phyloP scores from a whole-genome alignment of 2,329 filamentous ascomycete genomes.

The Albifimbria verrucaria region DNA sequence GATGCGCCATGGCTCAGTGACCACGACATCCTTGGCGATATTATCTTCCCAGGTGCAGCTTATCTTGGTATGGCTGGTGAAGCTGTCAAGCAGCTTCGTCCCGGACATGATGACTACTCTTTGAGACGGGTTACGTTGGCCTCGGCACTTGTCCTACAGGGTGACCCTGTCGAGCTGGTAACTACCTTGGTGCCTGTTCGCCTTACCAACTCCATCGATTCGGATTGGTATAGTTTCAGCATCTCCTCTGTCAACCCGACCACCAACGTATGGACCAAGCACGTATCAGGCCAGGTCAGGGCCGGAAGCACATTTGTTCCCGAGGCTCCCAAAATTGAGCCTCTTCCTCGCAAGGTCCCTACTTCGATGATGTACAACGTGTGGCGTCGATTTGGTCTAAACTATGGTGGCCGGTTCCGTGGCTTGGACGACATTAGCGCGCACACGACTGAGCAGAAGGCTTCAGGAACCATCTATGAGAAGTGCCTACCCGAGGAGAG shows the following conservation, averaged over 20 bases:
- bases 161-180: background rate
- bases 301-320: no score
- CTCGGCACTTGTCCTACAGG: background rate
- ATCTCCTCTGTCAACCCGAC: background rate
- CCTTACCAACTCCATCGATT: background rate
- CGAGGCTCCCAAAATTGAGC: no score
- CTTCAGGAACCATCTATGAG: background rate
- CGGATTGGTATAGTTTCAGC: background rate
- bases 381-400: background rate
- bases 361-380: no score
- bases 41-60: constrained; percentile 38
- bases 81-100: constrained; percentile 25
- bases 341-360: no score
- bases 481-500: background rate
- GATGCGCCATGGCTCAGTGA: constrained; percentile 40
- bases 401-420: background rate
- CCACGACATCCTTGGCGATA: constrained; percentile 36
- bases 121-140: background rate
- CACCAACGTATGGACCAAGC: background rate
- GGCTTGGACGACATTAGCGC: background rate
- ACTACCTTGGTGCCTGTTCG: background rate
- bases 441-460: background rate
- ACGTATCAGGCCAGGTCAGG: background rate
- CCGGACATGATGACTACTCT: background rate
- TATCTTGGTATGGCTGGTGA: constrained; percentile 38